phyloP scores from a whole-genome alignment of 352 stramenopile species.

The Globisporangium recalcitrans region DNA sequence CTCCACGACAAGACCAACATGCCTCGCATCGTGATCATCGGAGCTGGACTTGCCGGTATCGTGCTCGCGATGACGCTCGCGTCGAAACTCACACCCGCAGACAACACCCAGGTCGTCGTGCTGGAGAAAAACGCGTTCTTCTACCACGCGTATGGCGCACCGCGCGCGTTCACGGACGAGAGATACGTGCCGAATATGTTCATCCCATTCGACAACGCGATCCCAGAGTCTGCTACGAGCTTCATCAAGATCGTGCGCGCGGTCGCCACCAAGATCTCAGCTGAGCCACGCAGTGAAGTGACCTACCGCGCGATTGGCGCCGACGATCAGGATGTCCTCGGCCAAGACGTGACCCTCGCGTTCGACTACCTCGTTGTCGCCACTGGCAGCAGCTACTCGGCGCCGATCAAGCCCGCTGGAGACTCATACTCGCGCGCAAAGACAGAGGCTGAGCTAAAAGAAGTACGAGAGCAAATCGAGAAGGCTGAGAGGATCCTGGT shows the following conservation, averaged over 20 bases:
- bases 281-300: not conserved
- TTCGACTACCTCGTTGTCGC: conserved; percentile 23
- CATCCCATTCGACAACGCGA: conserved; percentile 3
- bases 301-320: not conserved
- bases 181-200: not conserved
- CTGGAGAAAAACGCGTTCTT: not conserved
- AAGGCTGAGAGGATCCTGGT: not conserved
- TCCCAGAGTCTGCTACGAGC: conserved; percentile 20
- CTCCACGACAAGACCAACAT: not conserved
- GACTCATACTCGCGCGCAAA: conserved; percentile 14
- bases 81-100: not conserved
- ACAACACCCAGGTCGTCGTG: conserved; percentile 1
- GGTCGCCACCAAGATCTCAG: not conserved
- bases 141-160: not conserved
- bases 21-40: not conserved
- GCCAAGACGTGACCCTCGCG: not conserved
- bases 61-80: not conserved
- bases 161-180: conserved; percentile 1
- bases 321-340: not conserved
- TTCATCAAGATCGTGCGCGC: conserved; percentile 29
- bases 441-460: conserved; percentile 9
- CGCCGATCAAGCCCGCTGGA: conserved; percentile 16
- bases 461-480: conserved; percentile 1
- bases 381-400: conserved; percentile 18
- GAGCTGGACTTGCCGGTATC: not conserved